Conservation (phyloP, 768 basidiomycete genomes). For the Amanita muscaria region DNA sequence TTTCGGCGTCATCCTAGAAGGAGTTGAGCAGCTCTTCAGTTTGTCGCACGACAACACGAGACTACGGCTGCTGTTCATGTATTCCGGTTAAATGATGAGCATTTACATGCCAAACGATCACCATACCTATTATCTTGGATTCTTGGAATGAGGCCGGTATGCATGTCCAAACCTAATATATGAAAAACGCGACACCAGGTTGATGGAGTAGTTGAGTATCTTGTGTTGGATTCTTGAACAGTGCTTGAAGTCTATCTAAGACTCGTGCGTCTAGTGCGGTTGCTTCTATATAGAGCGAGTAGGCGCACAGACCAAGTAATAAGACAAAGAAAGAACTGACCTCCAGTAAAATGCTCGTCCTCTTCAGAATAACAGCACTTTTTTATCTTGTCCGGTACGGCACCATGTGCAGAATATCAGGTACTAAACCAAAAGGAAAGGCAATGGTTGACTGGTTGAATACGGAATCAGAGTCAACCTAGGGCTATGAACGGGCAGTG, state of each 20-base stretch:
- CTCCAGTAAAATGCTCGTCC: slow-evolving; percentile 83
- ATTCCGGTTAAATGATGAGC: slow-evolving; percentile 44
- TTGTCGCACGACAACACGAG: slow-evolving; percentile 64
- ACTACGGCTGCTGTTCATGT: slow-evolving; percentile 77
- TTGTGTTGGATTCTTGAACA: slow-evolving; percentile 57
- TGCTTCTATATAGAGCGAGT: slow-evolving; percentile 46
- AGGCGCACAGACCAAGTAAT: neutral
- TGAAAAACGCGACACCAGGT: slow-evolving; percentile 71
- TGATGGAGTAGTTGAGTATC: slow-evolving; percentile 43
- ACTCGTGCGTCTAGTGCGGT: slow-evolving; percentile 75
- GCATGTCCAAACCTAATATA: slow-evolving; percentile 80
- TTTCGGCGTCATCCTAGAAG: slow-evolving; percentile 57
- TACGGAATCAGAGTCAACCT: slow-evolving; percentile 79
- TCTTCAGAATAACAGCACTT: slow-evolving; percentile 72
- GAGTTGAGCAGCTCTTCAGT: slow-evolving; percentile 52
- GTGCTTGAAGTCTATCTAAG: slow-evolving; percentile 49
- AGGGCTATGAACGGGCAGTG: neutral
- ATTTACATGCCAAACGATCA: neutral
- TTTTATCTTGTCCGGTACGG: slow-evolving; percentile 56
- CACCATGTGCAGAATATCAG: slow-evolving; percentile 78
- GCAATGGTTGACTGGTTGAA: slow-evolving; percentile 76
- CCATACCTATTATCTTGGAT: slow-evolving; percentile 32
- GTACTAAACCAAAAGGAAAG: slow-evolving; percentile 80
- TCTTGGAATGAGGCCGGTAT: slow-evolving; percentile 77
- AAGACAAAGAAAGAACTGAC: slow-evolving; percentile 24